Evolutionary conservation across 2,329 filamentous ascomycete species (phyloP), one percentile per base, ranked within the genome.

Genomic region (Trichoderma arundinaceum): DNA sequence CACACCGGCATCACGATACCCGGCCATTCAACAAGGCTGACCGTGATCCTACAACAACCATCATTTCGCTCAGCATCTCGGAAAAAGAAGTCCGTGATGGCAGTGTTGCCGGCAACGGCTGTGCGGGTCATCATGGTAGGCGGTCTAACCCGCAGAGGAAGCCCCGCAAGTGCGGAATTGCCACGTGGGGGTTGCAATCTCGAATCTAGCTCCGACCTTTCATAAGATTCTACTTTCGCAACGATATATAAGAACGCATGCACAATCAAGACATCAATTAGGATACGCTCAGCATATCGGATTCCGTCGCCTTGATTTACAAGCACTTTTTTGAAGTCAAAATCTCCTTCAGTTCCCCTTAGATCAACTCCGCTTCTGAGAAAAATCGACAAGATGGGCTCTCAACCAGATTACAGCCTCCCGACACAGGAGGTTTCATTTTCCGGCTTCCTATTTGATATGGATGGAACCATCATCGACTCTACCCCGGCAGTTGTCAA

Each of bases 401-500:
- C 77, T 15, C 72, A 71, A 64, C 74, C 74, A 33, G 72, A 75
- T 57, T 84, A 79, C 69, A 77, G 74, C 48, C 77, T 81, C 35
- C 79, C 82, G 19, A 77, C 83, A 8, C 77, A 81, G 67, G 76
- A 77, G 59, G 78, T 81, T 52, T 75, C 81, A 52, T 86, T 88
- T 71, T 78, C 83, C 53, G 85, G 84, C 15, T 83, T 87, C 68
- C 81, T 91, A 6, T 89, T 92, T 72, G 90, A 92, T 75, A 91
- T 92, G 88, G 90, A 93, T 75, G 91, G 91, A 44, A 94, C 91
- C 17, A 90, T 94, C 69, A 92, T 94, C 72, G 91, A 94, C 76
- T 92, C 90, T 15, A 94, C 91, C 1, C 81, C 84, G 19, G 92
- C 92, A 8, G 89, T 95, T 46, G 83, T 88, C 60, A 92, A 92